A percentile compares a stretch with the other conserved stretches of the same genome.
These are phyloP conservation scores for Vitis cinerea DNA, from an alignment of 164 flowering plant species.

Conservation along the genomic window DNA sequence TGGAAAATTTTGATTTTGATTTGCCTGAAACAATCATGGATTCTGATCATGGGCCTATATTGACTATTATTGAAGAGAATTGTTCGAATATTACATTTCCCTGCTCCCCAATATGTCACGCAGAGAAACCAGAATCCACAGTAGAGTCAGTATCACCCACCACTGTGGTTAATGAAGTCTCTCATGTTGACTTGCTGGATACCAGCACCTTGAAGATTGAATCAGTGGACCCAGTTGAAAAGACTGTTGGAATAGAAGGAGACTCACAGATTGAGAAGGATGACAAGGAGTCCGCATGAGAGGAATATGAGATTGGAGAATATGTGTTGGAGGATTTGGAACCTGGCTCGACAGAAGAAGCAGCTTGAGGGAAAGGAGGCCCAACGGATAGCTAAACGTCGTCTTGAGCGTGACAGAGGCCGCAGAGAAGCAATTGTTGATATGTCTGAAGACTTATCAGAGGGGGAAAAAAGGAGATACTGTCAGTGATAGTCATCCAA, in stretches of 20 bases:
- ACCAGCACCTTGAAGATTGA: constrained; percentile 25
- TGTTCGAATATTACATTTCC: constrained; percentile 12
- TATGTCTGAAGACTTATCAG: constrained; percentile 97
- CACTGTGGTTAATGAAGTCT: constrained; percentile 23
- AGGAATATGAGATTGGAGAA: constrained; percentile 98
- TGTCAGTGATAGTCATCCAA: constrained; percentile 39
- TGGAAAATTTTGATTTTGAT: constrained; percentile 28
- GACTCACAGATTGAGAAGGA: constrained; percentile 42
- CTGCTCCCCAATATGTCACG: constrained; percentile 12
- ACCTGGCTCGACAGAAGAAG: constrained; percentile 95
- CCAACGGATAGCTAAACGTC: constrained; percentile 67
- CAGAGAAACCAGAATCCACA: constrained; percentile 29
- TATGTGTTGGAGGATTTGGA: constrained; percentile 99
- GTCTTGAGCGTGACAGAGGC: constrained; percentile 85
- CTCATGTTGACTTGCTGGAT: constrained; percentile 25
- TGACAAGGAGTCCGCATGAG: constrained; percentile 97
- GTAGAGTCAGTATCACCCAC: constrained; percentile 19
- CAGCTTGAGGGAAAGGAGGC: constrained; percentile 92
- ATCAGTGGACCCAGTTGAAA: constrained; percentile 31
- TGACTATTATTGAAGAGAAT: constrained; percentile 35
- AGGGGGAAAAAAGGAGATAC: constrained; percentile 90
- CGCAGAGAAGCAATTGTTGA: constrained; percentile 92
- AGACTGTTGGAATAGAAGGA: constrained; percentile 37
- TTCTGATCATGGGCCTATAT: constrained; percentile 36
- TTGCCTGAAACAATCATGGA: constrained; percentile 59